Conservation (phyloP, 2,329 filamentous ascomycete species). For the Hymenoscyphus infarciens region DNA sequence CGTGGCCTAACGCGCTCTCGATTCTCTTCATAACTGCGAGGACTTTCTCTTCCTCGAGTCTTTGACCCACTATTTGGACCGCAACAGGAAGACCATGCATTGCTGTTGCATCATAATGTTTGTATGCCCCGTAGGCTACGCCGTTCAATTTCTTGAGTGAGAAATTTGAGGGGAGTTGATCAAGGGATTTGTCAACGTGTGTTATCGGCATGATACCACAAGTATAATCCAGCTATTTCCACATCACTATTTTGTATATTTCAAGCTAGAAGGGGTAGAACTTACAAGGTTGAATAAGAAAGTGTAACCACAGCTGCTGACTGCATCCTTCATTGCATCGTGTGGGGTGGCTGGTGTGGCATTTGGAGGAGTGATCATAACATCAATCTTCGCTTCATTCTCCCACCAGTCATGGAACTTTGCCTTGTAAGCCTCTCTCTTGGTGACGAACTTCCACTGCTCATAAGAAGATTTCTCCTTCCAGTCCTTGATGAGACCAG, state of each 20-base stretch:
- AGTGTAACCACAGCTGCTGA: constrained; percentile 86
- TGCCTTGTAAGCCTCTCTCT: constrained; percentile 73
- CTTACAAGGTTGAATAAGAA: constrained; percentile 85
- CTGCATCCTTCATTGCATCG: constrained; percentile 78
- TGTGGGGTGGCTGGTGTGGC: constrained; percentile 87
- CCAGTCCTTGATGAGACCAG: constrained; percentile 70
- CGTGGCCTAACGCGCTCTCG: constrained; percentile 65
- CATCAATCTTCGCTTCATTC: constrained; percentile 65
- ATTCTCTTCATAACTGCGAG: constrained; percentile 45
- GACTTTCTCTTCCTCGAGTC: constrained; percentile 35
- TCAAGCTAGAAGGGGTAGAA: constrained; percentile 17
- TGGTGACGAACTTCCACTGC: constrained; percentile 76
- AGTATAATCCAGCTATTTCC: constrained; percentile 72
- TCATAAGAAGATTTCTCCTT: constrained; percentile 69
- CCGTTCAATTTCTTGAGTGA: constrained; percentile 66
- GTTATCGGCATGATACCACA: constrained; percentile 80
- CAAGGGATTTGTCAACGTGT: constrained; percentile 68
- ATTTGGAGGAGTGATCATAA: constrained; percentile 80
- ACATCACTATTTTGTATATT: background rate
- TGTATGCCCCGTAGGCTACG: constrained; percentile 78
- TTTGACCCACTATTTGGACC: constrained; percentile 44
- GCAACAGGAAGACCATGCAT: constrained; percentile 89
- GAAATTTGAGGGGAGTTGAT: constrained; percentile 61
- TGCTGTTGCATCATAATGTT: constrained; percentile 72
- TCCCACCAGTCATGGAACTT: constrained; percentile 88